A percentile compares a stretch with the other conserved stretches of the same genome.
Evolutionary conservation across 2,329 filamentous ascomycete species (phyloP).

Genomic region (Coniochaeta sp.): DNA sequence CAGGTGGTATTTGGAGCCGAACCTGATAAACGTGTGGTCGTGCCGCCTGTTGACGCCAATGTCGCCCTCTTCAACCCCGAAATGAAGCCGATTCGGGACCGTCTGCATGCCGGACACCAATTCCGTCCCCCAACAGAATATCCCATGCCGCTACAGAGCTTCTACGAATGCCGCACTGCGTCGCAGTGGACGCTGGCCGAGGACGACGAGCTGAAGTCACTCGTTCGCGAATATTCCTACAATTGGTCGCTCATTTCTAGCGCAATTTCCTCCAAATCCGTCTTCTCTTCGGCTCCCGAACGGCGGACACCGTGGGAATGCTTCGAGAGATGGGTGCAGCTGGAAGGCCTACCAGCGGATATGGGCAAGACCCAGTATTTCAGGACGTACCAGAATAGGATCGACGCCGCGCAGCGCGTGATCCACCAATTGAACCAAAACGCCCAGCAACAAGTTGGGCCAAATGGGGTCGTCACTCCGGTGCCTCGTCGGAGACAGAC

Average conservation of each 20-base stretch:
- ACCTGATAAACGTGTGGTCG: constrained; percentile 23
- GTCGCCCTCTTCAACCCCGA: constrained; percentile 86
- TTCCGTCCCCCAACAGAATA: constrained; percentile 91
- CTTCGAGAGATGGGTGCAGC: constrained; percentile 90
- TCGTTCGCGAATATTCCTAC: constrained; percentile 90
- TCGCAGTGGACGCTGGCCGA: constrained; percentile 90
- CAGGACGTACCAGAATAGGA: constrained; percentile 57
- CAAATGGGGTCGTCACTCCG: constrained; percentile 36
- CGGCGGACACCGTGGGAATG: constrained; percentile 96
- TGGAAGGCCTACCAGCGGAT: constrained; percentile 85
- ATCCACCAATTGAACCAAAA: constrained; percentile 46
- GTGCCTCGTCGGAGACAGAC: constrained; percentile 61
- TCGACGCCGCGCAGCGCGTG: constrained; percentile 50
- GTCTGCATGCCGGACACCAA: constrained; percentile 83
- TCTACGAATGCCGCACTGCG: constrained; percentile 79
- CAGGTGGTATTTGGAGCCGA: constrained; percentile 27
- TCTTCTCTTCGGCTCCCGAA: constrained; percentile 79
- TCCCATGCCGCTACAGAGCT: constrained; percentile 80
- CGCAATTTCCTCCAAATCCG: constrained; percentile 64
- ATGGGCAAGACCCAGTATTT: constrained; percentile 97
- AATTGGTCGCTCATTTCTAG: constrained; percentile 95
- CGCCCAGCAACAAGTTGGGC: constrained; percentile 25
- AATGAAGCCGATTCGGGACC: constrained; percentile 81
- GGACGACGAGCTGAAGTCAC: constrained; percentile 77
- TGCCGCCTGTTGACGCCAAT: constrained; percentile 63